Conservation (phyloP, 495 filamentous ascomycete genomes). For the Hyaloscypha hepaticicola region DNA sequence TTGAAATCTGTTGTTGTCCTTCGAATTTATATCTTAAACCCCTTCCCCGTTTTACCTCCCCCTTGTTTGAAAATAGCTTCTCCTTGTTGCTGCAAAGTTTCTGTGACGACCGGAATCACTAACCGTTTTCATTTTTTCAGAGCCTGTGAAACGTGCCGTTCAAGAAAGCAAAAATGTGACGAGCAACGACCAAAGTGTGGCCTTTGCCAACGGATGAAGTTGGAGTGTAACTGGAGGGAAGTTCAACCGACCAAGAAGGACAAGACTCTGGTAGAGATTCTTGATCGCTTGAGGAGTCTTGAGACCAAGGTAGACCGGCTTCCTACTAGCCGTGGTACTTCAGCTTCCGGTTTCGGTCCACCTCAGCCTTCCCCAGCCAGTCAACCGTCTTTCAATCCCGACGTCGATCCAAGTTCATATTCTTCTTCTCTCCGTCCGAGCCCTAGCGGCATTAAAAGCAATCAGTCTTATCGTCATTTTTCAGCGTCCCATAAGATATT, state of each 20-base stretch:
- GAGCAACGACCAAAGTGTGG: conserved; percentile 80
- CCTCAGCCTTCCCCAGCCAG: conserved; percentile 30
- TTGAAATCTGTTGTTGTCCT: background rate
- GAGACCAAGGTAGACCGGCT: conserved; percentile 38
- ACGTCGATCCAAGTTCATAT: conserved; percentile 17
- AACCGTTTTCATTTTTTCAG: background rate
- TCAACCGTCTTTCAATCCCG: conserved; percentile 25
- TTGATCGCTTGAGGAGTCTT: conserved; percentile 52
- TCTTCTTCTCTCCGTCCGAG: conserved; percentile 21
- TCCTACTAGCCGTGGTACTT: conserved; percentile 14
- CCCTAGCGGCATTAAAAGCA: conserved; percentile 19
- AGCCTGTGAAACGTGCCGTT: conserved; percentile 82
- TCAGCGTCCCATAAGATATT: conserved; percentile 58
- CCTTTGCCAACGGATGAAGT: conserved; percentile 49
- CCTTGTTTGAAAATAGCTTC: background rate
- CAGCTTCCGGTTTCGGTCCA: conserved; percentile 19
- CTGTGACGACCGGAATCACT: conserved; percentile 35
- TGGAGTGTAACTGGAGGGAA: conserved; percentile 60
- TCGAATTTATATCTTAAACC: background rate
- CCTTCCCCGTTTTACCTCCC: background rate
- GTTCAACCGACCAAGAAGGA: conserved; percentile 66
- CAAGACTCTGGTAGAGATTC: conserved; percentile 59
- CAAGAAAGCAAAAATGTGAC: conserved; percentile 88
- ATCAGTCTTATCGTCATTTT: conserved; percentile 45
- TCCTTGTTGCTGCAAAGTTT: background rate